These are phyloP conservation scores for Zoysia pacifica DNA, from an alignment of 176 grass and related monocot species.

Conservation along the genomic window DNA sequence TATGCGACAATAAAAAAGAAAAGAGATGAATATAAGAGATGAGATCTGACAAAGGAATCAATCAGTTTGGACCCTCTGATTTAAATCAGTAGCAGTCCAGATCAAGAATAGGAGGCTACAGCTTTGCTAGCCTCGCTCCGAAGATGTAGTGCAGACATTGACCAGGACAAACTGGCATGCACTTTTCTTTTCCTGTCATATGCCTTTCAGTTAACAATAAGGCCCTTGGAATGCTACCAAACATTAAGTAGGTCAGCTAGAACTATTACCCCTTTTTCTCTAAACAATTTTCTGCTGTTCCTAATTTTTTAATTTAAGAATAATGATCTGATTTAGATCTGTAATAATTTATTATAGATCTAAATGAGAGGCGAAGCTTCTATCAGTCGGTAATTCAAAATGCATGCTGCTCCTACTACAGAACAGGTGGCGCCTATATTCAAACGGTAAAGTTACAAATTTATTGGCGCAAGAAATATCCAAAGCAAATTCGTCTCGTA, in stretches of 20 bases:
- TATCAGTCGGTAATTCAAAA: no score
- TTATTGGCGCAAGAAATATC: no score
- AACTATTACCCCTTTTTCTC: constrained; percentile 18
- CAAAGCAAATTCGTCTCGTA: no score
- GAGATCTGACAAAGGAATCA: neutral
- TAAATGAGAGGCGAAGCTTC: no score
- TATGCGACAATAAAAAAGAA: neutral
- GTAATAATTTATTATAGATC: no score
- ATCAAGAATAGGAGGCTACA: neutral
- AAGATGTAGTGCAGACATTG: neutral
- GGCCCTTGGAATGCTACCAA: constrained; percentile 12
- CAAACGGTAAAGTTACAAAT: no score
- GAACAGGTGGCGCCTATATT: no score
- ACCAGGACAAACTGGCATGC: neutral
- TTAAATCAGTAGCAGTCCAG: neutral
- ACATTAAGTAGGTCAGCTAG: constrained; percentile 23
- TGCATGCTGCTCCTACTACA: no score
- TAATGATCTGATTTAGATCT: no score
- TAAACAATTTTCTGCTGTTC: constrained; percentile 36
- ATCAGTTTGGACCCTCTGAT: neutral
- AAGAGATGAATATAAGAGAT: neutral
- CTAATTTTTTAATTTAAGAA: no score
- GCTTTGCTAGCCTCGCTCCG: neutral
- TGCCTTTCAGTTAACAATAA: neutral
- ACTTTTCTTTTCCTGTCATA: constrained; percentile 1